Conservation (phyloP, 306 rosid genomes). For the Fragaria ananassa region DNA sequence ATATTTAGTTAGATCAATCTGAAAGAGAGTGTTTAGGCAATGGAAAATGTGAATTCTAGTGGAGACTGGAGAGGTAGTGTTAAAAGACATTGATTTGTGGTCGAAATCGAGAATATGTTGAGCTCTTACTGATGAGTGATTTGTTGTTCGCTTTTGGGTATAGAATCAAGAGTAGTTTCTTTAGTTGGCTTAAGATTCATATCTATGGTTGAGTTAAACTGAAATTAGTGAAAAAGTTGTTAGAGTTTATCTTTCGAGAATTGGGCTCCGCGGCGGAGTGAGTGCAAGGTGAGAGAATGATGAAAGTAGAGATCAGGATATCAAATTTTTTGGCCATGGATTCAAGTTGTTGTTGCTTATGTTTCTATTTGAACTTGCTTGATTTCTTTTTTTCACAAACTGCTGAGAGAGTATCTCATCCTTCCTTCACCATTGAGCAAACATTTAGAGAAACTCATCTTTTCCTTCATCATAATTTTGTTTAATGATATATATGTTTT, state of each 20-base stretch:
- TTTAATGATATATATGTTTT: neutral
- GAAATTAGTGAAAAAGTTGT: neutral
- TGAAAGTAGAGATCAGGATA: neutral
- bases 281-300: neutral
- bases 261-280: neutral
- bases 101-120: neutral
- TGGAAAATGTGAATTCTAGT: neutral
- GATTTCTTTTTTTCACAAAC: too few relatives aligned
- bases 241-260: neutral
- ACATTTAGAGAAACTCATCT: neutral
- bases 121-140: neutral
- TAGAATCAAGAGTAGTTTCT: neutral
- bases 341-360: neutral
- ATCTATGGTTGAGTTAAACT: neutral
- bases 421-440: neutral
- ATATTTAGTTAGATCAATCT: neutral
- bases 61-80: neutral
- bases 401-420: too few relatives aligned
- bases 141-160: neutral
- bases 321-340: neutral
- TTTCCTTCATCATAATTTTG: neutral
- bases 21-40: neutral
- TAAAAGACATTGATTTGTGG: neutral
- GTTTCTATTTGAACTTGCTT: conserved; percentile 1
- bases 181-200: neutral